Percentiles rank a stretch among this genome's conserved stretches.
Evolutionary conservation across 371 early-diverging fungal species (phyloP).

Genomic region (Saksenaea oblongispora): DNA sequence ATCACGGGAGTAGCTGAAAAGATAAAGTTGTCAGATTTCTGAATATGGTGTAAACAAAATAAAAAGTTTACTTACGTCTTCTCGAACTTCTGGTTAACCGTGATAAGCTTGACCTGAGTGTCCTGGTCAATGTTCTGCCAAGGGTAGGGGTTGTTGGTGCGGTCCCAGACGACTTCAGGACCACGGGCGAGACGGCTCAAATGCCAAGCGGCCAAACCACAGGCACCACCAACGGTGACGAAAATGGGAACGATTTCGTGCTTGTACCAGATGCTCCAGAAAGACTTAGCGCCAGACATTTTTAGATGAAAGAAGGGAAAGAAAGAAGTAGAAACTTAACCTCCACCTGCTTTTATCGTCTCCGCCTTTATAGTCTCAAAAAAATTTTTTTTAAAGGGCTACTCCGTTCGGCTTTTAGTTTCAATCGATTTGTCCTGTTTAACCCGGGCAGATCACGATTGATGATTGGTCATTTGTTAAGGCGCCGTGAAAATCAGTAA

Average conservation of each 20-base stretch:
- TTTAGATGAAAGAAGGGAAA: conserved; percentile 15
- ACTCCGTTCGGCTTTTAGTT: no score
- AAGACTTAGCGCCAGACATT: conserved; percentile 48
- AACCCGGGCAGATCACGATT: no score
- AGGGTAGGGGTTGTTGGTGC: conserved; percentile 55
- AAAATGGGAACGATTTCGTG: conserved; percentile 55
- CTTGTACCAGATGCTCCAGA: conserved; percentile 59
- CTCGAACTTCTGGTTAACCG: conserved; percentile 57
- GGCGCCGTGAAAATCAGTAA: no score
- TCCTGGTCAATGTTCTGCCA: conserved; percentile 58
- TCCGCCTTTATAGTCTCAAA: background rate
- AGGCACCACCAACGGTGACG: conserved; percentile 49
- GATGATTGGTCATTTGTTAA: no score
- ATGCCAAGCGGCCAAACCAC: conserved; percentile 51
- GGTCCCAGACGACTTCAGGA: conserved; percentile 59
- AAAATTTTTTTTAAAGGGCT: background rate
- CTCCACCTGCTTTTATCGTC: background rate
- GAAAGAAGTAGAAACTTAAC: conserved; percentile 11
- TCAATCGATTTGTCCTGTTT: no score
- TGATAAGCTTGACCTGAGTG: conserved; percentile 54
- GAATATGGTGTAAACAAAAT: background rate
- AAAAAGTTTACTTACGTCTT: conserved; percentile 37
- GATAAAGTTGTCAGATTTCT: background rate
- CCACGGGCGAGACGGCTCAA: conserved; percentile 51
- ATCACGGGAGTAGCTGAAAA: conserved; percentile 29